Percentiles rank a stretch among this genome's conserved stretches.
Evolutionary conservation across 805 yeast species (phyloP).

Genomic region (Ogataea paraovalis): DNA sequence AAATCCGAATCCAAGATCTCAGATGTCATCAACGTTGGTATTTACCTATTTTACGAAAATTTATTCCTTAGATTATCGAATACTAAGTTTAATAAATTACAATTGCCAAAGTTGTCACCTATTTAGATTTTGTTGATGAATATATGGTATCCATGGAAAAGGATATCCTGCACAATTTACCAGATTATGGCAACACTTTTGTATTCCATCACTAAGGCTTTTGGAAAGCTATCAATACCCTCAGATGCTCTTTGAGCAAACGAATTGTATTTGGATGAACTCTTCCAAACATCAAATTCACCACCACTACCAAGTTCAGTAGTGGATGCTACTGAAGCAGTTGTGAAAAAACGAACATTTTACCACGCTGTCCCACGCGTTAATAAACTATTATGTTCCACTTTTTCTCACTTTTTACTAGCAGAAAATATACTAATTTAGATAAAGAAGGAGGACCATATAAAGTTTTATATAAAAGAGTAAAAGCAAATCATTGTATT

Average conservation of each 20-base stretch:
- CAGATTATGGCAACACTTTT: conserved; percentile 29
- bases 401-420: no score
- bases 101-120: conserved; percentile 27
- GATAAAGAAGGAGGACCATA: no score
- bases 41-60: conserved; percentile 47
- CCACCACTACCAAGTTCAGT: conserved; percentile 6
- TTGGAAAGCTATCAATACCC: conserved; percentile 68
- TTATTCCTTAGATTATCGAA: conserved; percentile 27
- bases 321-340: conserved; percentile 9
- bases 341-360: no score
- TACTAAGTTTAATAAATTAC: conserved; percentile 30
- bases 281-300: conserved; percentile 22
- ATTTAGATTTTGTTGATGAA: conserved; percentile 28
- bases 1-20: conserved; percentile 58
- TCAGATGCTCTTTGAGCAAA: conserved; percentile 62
- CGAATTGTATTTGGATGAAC: conserved; percentile 48
- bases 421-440: no score
- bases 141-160: conserved; percentile 37
- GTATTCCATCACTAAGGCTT: conserved; percentile 48
- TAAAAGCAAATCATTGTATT: no score
- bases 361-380: no score
- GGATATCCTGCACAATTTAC: conserved; percentile 36
- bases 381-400: no score
- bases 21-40: conserved; percentile 57
- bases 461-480: no score